Conservation (phyloP, 805 yeast species). For the Saccharomycopsis lassenensis region DNA sequence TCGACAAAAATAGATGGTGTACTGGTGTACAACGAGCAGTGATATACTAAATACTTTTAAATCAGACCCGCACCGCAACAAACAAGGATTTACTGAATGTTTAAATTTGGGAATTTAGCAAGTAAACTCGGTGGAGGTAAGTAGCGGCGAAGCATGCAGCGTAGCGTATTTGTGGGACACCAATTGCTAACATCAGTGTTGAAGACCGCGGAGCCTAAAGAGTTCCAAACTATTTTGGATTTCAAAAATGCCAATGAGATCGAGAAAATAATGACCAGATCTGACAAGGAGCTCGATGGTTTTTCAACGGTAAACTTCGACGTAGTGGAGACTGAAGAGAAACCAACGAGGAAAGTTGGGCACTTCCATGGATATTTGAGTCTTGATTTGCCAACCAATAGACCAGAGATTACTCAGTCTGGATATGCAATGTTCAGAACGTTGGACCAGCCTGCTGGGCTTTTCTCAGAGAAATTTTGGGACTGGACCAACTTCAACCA, state of each 20-base stretch:
- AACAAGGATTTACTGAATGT: no score
- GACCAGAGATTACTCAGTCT: conserved; percentile 52
- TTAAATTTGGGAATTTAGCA: no score
- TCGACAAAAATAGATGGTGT: no score
- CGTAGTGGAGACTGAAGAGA: conserved; percentile 27
- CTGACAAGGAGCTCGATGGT: conserved; percentile 73
- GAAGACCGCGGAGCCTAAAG: conserved; percentile 17
- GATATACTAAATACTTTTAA: no score
- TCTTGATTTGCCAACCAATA: conserved; percentile 53
- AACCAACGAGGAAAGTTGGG: conserved; percentile 42
- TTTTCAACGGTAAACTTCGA: conserved; percentile 53
- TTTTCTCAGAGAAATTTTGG: conserved; percentile 39
- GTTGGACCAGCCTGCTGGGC: conserved; percentile 41
- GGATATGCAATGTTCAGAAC: conserved; percentile 84
- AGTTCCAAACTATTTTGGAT: conserved; percentile 39
- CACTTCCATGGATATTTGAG: conserved; percentile 61
- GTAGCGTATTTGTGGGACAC: no score
- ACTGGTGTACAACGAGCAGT: no score
- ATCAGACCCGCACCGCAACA: no score
- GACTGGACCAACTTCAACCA: conserved; percentile 58
- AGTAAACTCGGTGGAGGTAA: no score
- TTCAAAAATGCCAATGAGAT: conserved; percentile 44
- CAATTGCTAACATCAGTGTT: no score
- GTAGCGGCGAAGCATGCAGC: no score
- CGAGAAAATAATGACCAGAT: conserved; percentile 42